Conservation (phyloP, 208 protist genomes). For the Trypanosoma conorhini region DNA sequence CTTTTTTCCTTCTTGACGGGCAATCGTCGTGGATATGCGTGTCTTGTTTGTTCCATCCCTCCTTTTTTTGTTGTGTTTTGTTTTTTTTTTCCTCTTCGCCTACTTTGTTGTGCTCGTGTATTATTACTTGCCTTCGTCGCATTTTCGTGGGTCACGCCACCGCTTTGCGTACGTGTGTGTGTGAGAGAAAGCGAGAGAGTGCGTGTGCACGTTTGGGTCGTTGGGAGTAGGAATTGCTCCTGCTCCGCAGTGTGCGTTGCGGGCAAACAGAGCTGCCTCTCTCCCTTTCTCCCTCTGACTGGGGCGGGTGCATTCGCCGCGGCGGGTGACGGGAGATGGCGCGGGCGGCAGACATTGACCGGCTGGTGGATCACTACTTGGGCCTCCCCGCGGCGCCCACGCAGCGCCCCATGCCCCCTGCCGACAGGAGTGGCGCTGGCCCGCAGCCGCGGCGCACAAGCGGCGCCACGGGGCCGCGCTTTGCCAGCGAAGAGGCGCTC, state of each 20-base stretch:
- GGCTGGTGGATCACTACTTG: constrained; percentile 21
- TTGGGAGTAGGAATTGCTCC: too few species aligned
- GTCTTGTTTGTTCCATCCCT: not conserved
- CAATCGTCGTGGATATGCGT: not conserved
- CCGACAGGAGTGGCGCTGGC: not conserved
- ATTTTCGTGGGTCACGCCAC: too few species aligned
- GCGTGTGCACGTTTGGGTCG: not conserved
- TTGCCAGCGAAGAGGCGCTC: not conserved
- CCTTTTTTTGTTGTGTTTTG: too few species aligned
- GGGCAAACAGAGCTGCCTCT: too few species aligned
- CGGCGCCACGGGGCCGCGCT: not conserved
- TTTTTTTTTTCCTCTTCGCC: too few species aligned
- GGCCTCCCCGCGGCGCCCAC: not conserved
- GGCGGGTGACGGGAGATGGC: not conserved
- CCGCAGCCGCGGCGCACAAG: not conserved
- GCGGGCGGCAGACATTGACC: constrained; percentile 14
- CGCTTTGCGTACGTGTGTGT: too few species aligned
- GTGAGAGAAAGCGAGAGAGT: not conserved
- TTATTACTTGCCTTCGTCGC: not conserved
- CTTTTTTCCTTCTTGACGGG: not conserved
- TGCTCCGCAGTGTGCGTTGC: not conserved
- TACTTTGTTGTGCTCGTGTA: too few species aligned
- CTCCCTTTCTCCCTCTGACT: not conserved
- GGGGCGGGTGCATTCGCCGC: not conserved
- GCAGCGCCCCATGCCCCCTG: not conserved